Percentiles rank a stretch among this genome's conserved stretches.
Conservation (phyloP, 2,329 filamentous ascomycete genomes). For the Arthroderma uncinatum region DNA sequence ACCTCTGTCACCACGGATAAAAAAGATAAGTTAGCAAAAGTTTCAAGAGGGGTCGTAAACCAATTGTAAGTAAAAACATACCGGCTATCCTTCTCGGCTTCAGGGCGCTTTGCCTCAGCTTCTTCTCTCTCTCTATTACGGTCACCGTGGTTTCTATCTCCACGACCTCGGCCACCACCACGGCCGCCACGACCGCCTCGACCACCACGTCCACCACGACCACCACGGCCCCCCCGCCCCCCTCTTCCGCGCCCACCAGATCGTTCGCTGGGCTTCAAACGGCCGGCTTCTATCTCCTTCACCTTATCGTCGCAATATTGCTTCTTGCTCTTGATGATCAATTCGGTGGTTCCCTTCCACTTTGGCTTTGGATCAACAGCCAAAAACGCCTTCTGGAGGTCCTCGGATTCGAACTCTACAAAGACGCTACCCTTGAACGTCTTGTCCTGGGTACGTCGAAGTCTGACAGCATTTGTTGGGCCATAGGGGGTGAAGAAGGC, state of each 20-base stretch:
- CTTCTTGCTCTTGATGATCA: conserved; percentile 77
- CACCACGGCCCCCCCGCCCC: conserved; percentile 23
- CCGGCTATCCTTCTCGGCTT: conserved; percentile 34
- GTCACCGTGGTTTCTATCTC: conserved; percentile 35
- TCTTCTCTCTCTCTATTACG: conserved; percentile 34
- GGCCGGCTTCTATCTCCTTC: conserved; percentile 58
- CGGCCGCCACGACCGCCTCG: conserved; percentile 20
- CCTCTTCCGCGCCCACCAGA: conserved; percentile 36
- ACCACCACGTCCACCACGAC: conserved; percentile 14
- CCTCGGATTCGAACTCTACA: conserved; percentile 76
- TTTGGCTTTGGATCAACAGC: conserved; percentile 67
- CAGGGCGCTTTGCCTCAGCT: conserved; percentile 22
- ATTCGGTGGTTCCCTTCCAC: conserved; percentile 62
- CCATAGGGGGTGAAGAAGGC: conserved; percentile 78
- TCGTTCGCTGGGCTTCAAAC: conserved; percentile 49
- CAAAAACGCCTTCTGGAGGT: conserved; percentile 69
- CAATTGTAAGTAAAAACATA: conserved; percentile 19
- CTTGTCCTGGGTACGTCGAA: conserved; percentile 62
- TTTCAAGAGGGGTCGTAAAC: neutral
- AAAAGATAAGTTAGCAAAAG: neutral
- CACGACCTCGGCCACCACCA: conserved; percentile 33
- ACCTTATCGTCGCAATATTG: conserved; percentile 74
- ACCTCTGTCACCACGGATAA: conserved; percentile 24
- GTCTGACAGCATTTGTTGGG: conserved; percentile 67
- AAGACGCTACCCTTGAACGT: conserved; percentile 95